Evolutionary conservation across 2,329 filamentous ascomycete species (phyloP).

Genomic region (Emericellopsis atlantica): DNA sequence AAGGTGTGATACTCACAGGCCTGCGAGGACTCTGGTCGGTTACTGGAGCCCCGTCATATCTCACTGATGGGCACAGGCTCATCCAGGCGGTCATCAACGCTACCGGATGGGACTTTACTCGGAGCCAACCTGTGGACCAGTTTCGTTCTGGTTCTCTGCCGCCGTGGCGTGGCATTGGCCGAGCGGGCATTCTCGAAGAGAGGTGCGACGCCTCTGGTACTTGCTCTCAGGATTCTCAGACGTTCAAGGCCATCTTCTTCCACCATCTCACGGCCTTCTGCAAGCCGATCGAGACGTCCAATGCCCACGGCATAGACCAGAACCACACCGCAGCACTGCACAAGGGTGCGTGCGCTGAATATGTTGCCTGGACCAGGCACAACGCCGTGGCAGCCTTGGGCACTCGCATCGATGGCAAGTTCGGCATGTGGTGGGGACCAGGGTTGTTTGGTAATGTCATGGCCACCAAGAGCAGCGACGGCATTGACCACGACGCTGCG

Average conservation of each 20-base stretch:
- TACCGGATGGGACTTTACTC: conserved; percentile 57
- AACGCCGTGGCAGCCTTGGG: conserved; percentile 63
- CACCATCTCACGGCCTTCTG: conserved; percentile 79
- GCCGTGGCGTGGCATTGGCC: conserved; percentile 63
- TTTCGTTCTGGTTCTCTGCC: conserved; percentile 25
- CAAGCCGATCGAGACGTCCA: conserved; percentile 35
- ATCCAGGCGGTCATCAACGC: conserved; percentile 62
- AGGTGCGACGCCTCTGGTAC: conserved; percentile 59
- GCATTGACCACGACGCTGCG: conserved; percentile 20
- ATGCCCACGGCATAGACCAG: conserved; percentile 9
- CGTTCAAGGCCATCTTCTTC: conserved; percentile 93
- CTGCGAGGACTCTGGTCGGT: conserved; percentile 68
- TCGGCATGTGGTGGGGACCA: conserved; percentile 82
- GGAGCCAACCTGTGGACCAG: conserved; percentile 27
- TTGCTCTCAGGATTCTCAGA: conserved; percentile 76
- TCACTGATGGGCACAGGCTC: conserved; percentile 69
- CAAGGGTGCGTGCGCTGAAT: conserved; percentile 46
- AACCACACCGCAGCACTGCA: conserved; percentile 32
- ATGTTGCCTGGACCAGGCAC: conserved; percentile 63
- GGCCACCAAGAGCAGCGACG: conserved; percentile 19
- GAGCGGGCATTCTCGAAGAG: conserved; percentile 73
- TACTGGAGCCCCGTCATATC: conserved; percentile 58
- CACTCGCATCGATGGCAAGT: conserved; percentile 60
- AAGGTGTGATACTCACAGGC: conserved; percentile 78
- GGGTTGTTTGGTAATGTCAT: conserved; percentile 24